Evolutionary conservation across 2,329 filamentous ascomycete species (phyloP).

Genomic region (Simplicillium sp.): DNA sequence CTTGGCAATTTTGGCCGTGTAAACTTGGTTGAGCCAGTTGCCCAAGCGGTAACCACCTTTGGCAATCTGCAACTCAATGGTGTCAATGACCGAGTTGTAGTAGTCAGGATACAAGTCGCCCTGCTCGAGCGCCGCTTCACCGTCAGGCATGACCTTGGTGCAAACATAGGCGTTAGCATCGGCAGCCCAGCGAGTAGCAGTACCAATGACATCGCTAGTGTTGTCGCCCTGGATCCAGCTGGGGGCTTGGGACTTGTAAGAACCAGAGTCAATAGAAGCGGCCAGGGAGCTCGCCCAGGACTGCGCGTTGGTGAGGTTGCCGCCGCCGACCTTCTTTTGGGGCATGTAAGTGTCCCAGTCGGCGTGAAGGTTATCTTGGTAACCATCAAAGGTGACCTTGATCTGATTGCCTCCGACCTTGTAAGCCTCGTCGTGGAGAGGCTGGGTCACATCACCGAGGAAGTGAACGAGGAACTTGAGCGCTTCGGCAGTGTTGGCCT

Average conservation of each 20-base stretch:
- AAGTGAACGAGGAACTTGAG: conserved; percentile 32
- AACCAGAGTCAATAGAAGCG: conserved; percentile 25
- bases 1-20: conserved; percentile 10
- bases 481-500: conserved; percentile 9
- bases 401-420: conserved; percentile 40
- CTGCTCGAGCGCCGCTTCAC: conserved; percentile 24
- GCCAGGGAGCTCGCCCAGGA: conserved; percentile 26
- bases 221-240: conserved; percentile 25
- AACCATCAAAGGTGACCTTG: conserved; percentile 39
- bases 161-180: conserved; percentile 33
- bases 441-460: conserved; percentile 46
- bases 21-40: conserved; percentile 19
- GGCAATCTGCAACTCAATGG: conserved; percentile 32
- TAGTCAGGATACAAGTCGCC: conserved; percentile 29
- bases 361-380: conserved; percentile 47
- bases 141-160: conserved; percentile 29
- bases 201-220: conserved; percentile 18
- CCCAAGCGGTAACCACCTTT: conserved; percentile 29
- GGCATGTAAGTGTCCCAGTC: conserved; percentile 53
- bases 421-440: conserved; percentile 42
- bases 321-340: conserved; percentile 30
- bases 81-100: conserved; percentile 25
- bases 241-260: conserved; percentile 22
- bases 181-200: conserved; percentile 27
- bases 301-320: conserved; percentile 22